Percentiles rank a stretch among this genome's conserved stretches.
phyloP scores from a whole-genome alignment of 2,329 filamentous ascomycete genomes.

The Calonectria pteridis region DNA sequence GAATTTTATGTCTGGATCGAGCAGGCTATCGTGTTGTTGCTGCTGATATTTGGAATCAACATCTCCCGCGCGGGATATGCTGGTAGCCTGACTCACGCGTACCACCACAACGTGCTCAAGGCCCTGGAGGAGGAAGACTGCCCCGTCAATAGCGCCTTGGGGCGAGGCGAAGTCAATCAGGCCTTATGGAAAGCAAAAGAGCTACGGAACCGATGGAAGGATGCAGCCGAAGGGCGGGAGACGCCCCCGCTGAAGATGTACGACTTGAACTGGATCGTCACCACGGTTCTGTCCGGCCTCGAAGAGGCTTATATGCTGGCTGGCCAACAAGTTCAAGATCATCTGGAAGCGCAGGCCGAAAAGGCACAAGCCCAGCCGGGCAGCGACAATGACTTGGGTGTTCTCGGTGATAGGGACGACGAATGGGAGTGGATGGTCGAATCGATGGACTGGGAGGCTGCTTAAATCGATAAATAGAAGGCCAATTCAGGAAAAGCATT shows the following conservation, averaged over 20 bases:
- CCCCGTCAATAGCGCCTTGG: conserved; percentile 69
- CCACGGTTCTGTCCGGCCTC: conserved; percentile 68
- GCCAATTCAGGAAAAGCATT: neutral
- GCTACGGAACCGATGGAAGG: conserved; percentile 79
- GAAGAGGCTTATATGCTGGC: conserved; percentile 69
- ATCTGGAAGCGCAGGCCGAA: conserved; percentile 55
- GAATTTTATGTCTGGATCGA: conserved; percentile 82
- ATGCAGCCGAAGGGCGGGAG: conserved; percentile 64
- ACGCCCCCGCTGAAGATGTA: conserved; percentile 66
- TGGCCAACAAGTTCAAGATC: conserved; percentile 55
- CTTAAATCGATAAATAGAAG: conserved; percentile 13
- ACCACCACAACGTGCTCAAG: conserved; percentile 77
- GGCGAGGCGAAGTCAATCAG: conserved; percentile 65
- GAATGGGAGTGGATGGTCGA: conserved; percentile 58
- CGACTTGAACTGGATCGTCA: conserved; percentile 71
- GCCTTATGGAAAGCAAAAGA: conserved; percentile 76
- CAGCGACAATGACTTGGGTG: conserved; percentile 4
- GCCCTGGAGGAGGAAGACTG: conserved; percentile 69
- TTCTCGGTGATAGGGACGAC: conserved; percentile 36
- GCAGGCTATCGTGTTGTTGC: conserved; percentile 75
- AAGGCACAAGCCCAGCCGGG: neutral
- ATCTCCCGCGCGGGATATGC: conserved; percentile 53
- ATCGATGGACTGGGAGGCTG: conserved; percentile 53
- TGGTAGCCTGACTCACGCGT: conserved; percentile 60
- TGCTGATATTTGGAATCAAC: conserved; percentile 72